phyloP scores from a whole-genome alignment of 2,329 filamentous ascomycete genomes.

The Talaromyces sp. region DNA sequence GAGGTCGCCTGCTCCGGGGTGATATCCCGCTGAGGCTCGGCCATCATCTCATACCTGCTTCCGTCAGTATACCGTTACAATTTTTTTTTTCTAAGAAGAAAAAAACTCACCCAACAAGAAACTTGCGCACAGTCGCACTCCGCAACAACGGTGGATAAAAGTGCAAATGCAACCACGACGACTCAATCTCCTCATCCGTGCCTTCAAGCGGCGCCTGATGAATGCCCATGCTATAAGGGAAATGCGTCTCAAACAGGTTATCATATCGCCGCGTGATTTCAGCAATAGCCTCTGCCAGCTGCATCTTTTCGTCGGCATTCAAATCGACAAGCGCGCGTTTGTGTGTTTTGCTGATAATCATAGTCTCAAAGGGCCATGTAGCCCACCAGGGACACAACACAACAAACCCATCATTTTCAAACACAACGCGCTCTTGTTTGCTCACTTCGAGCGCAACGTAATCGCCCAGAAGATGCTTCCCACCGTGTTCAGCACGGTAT shows the following conservation, averaged over 20 bases:
- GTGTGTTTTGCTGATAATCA: slow-evolving; percentile 80
- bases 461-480: slow-evolving; percentile 74
- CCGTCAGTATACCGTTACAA: slow-evolving; percentile 9
- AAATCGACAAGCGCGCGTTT: slow-evolving; percentile 82
- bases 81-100: not conserved
- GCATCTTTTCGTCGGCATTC: slow-evolving; percentile 61
- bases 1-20: slow-evolving; percentile 92
- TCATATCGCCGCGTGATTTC: slow-evolving; percentile 91
- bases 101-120: slow-evolving; percentile 68
- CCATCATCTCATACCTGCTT: slow-evolving; percentile 78
- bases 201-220: slow-evolving; percentile 90
- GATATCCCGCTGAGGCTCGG: slow-evolving; percentile 96
- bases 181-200: slow-evolving; percentile 75
- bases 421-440: slow-evolving; percentile 81
- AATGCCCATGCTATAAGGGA: slow-evolving; percentile 95
- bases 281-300: slow-evolving; percentile 78
- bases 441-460: slow-evolving; percentile 78
- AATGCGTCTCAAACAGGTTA: slow-evolving; percentile 93
- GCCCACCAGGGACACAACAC: slow-evolving; percentile 97
- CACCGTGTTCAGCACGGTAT: slow-evolving; percentile 69
- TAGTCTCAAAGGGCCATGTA: slow-evolving; percentile 92
- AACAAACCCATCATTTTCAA: slow-evolving; percentile 78
- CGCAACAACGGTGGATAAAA: slow-evolving; percentile 93
- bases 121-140: slow-evolving; percentile 91
- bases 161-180: slow-evolving; percentile 91